Evolutionary conservation across 1,284 basidiomycete genomes (phyloP).

Genomic region (Malassezia obtusa): DNA sequence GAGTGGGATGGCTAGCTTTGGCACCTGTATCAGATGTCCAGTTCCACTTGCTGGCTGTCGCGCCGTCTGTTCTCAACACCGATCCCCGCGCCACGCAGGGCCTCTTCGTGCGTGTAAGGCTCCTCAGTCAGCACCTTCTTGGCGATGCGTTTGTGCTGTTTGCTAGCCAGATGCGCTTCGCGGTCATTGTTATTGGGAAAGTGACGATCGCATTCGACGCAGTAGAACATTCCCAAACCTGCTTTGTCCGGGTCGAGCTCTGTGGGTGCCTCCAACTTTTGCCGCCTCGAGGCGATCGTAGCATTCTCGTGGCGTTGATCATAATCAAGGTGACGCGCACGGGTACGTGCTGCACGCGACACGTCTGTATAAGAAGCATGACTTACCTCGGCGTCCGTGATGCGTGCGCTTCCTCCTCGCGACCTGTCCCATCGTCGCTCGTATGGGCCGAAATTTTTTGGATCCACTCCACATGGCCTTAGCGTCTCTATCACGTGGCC

Average conservation of each 20-base stretch:
- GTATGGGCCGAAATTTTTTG: background rate
- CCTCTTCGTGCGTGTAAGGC: conserved; percentile 44
- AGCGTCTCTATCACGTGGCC: conserved; percentile 10
- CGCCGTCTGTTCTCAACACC: conserved; percentile 43
- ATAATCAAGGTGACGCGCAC: conserved; percentile 42
- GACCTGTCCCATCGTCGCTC: conserved; percentile 33
- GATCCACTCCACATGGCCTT: background rate
- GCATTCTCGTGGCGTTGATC: conserved; percentile 45
- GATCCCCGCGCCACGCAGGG: conserved; percentile 35
- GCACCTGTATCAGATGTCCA: background rate
- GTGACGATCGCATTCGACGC: conserved; percentile 45
- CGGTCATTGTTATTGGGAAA: conserved; percentile 40
- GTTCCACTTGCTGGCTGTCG: conserved; percentile 5
- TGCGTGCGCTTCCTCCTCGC: conserved; percentile 43
- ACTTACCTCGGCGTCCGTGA: conserved; percentile 38
- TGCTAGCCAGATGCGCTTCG: conserved; percentile 35
- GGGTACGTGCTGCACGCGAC: conserved; percentile 40
- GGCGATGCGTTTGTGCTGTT: conserved; percentile 42
- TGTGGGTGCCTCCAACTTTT: conserved; percentile 32
- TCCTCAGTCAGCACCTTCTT: conserved; percentile 40
- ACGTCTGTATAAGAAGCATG: conserved; percentile 24
- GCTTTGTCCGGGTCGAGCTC: conserved; percentile 43
- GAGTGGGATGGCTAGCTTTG: too few species aligned
- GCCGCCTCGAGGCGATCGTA: conserved; percentile 28
- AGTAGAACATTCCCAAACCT: conserved; percentile 47